These are phyloP conservation scores for Beauveria rudraprayagi DNA, from an alignment of 2,329 filamentous ascomycete genomes.

Conservation along the genomic window DNA sequence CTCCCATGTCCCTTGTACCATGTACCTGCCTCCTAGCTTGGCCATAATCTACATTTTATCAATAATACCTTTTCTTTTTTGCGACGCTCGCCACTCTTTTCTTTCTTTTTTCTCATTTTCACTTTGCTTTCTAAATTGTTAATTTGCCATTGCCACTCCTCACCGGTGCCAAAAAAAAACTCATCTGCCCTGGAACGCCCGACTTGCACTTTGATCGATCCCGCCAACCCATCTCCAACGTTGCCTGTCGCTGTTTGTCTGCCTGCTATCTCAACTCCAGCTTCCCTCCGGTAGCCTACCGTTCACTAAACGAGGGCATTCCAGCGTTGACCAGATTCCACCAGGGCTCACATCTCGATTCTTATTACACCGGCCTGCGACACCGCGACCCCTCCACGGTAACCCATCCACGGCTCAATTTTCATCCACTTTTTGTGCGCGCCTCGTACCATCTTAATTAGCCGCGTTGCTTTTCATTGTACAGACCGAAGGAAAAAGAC, in stretches of 20 bases:
- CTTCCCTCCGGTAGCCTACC: neutral
- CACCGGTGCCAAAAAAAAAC: neutral
- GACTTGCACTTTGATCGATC: neutral
- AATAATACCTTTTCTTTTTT: neutral
- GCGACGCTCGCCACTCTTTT: neutral
- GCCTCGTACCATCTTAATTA: neutral
- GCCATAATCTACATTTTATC: too few relatives aligned
- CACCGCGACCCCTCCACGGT: neutral
- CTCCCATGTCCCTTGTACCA: too few relatives aligned
- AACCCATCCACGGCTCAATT: neutral
- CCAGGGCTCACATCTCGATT: neutral
- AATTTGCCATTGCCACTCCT: neutral
- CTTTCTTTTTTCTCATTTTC: neutral
- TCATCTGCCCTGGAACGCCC: neutral
- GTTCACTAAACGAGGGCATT: neutral
- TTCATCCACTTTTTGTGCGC: conserved; percentile 5
- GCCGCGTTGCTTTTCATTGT: conserved; percentile 5
- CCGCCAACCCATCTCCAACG: neutral
- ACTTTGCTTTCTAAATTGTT: neutral
- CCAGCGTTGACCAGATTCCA: neutral
- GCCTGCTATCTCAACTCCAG: neutral
- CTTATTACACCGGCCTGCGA: neutral
- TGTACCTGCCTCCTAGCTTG: too few relatives aligned
- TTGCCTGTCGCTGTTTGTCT: neutral
- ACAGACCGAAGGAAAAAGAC: neutral